Evolutionary conservation across 2,329 filamentous ascomycete species (phyloP), one percentile per base, ranked within the genome.

Genomic region (Waltergamsia citrina): DNA sequence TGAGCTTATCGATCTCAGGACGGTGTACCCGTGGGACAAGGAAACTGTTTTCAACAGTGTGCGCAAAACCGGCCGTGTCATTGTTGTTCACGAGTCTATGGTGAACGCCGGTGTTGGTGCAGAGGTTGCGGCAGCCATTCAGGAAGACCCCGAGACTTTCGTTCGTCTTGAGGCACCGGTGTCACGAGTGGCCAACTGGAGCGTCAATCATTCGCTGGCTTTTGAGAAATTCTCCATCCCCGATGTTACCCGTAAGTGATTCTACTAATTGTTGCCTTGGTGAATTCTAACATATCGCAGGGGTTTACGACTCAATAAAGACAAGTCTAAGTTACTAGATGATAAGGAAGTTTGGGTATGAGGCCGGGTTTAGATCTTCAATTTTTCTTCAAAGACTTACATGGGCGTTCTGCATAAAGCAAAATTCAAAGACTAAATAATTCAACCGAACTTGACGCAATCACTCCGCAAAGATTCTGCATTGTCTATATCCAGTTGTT

Each of bases 31-130:
- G 0, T 95, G 88, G 88, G 88, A 95, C 53, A 76, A 85, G 48
- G 69, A 81, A 51, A 83, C 82, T 0, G 73, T 95, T 2, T 67
- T 94, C 39, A 65, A 80, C 34, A 94, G 87, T 43, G 88, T 94
- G 11, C 75, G 73, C 46, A 94, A 92, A 65, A 94, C 88, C 1
- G 87, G 88, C 0, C 64, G 85, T 39, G 86, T 83, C 25, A 72
- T 95, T 35, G 81, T 95, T 2, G 88, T 95, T 6, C 88, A 95
- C 52, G 88, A 95, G 60, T 80, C 85, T 37, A 93, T 92, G 82
- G 71, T 88, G 42, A 94, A 94, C 48, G 83, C 83, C 6, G 88
- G 88, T 11, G 74, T 94, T 12, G 88, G 88, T 3, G 87, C 88
- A 5, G 87, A 94, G 52, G 80, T 95, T 1, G 85, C 88, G 2